Evolutionary conservation across 495 filamentous ascomycete species (phyloP).

Genomic region (Tetracladium marchalianum): DNA sequence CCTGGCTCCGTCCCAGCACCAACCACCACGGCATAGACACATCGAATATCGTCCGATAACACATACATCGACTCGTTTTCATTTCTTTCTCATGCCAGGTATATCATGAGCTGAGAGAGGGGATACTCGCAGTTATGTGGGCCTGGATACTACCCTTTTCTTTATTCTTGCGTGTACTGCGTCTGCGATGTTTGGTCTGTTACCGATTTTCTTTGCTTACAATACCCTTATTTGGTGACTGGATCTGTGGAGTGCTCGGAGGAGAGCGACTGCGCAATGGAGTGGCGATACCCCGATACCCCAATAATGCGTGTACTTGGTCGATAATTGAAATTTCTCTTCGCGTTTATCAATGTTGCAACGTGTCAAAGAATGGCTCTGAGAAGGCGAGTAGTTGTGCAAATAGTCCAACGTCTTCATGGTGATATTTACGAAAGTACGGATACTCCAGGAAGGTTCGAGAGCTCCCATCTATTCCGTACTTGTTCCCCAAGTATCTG

Average conservation of each 20-base stretch:
- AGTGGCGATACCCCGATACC: conserved; percentile 21
- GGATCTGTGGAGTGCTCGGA: too few species aligned
- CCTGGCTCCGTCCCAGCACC: conserved; percentile 12
- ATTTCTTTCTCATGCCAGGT: conserved; percentile 1
- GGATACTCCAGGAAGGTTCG: too few species aligned
- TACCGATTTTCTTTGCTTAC: conserved; percentile 9
- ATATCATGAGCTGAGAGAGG: conserved; percentile 10
- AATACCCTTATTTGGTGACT: conserved; percentile 15
- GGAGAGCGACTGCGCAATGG: conserved; percentile 3
- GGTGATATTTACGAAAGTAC: too few species aligned
- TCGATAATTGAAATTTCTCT: conserved; percentile 18
- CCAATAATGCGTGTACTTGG: conserved; percentile 15
- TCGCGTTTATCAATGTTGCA: background rate
- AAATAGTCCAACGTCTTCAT: too few species aligned
- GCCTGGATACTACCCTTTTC: conserved; percentile 13
- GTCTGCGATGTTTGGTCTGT: background rate
- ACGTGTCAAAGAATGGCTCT: too few species aligned
- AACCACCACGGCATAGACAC: conserved; percentile 1
- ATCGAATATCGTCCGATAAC: too few species aligned
- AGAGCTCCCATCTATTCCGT: too few species aligned
- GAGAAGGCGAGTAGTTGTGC: too few species aligned
- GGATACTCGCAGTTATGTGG: conserved; percentile 15
- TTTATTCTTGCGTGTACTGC: background rate
- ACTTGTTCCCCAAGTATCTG: too few species aligned
- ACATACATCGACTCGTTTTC: background rate